Base-by-base conservation (phyloP, 176 grass and related monocot species). In the Carex myosuroides region DNA sequence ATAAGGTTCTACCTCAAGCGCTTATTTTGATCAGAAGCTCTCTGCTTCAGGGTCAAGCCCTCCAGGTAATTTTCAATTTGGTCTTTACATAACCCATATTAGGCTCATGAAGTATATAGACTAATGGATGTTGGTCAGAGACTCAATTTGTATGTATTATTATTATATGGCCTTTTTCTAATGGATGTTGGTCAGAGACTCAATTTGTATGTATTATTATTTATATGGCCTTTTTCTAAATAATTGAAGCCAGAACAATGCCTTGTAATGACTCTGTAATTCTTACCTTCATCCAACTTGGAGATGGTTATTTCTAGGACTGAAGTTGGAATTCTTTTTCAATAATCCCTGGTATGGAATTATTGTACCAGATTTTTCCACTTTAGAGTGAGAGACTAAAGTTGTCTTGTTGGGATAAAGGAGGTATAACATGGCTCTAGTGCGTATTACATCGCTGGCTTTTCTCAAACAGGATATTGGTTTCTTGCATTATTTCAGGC, bases 1-100 rank as follows among this genome's bases (percentile, higher is more conserved):
- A 87, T 64, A 97, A 93, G 85, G 91, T 97, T 81, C 92, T 97
- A 44, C 94, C 91, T 60, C 94, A 97, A 84, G 94, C 94, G 1
- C 94, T 97, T 71, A 55, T 97, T 84, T 83, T 97, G 84, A 91
- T 97, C 21, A 93, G 89, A 64, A 97, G 94, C 83, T 92, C 94
- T 80, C 89, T 97, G 12, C 91, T 97, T 88, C 94, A 97, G 87
- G 94, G 94, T 42, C 94, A 93, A 85, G 94, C 94, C 26, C 84
- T 97, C 46, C 91, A 93, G 91, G 94, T 97, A 90, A 37, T 16
- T 42, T 6, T 33, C 35, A 29, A 12, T 10, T 64, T 57, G 68
- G 20, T 53, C 5, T 77, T 56, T 56, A 55, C 73, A 77, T 77
- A 77, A 33, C 50, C 13, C 16, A 24, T 57, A 32, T 77, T 77